Evolutionary conservation across 768 basidiomycete species (phyloP).

Genomic region (Suillus alpinus): DNA sequence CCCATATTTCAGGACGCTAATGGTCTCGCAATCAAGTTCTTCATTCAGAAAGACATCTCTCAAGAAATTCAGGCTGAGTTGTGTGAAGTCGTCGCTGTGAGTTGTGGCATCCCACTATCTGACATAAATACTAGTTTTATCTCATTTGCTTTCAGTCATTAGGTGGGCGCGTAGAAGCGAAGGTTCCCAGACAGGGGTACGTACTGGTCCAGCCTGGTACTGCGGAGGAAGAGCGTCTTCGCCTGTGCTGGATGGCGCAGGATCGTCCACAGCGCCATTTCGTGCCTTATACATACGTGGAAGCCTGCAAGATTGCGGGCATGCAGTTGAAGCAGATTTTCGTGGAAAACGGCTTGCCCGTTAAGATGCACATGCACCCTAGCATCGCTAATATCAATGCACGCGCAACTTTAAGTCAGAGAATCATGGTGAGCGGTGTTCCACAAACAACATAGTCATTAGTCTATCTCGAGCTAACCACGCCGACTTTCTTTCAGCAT

Average conservation of each 20-base stretch:
- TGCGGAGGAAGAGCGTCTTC: slow-evolving; percentile 70
- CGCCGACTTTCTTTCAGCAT: slow-evolving; percentile 43
- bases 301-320: slow-evolving; percentile 80
- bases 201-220: slow-evolving; percentile 69
- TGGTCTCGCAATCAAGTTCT: slow-evolving; percentile 75
- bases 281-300: slow-evolving; percentile 79
- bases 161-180: slow-evolving; percentile 74
- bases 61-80: slow-evolving; percentile 68
- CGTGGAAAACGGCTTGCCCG: slow-evolving; percentile 57
- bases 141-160: slow-evolving; percentile 45
- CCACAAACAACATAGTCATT: slow-evolving; percentile 9
- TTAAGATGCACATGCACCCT: slow-evolving; percentile 76
- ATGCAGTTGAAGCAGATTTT: slow-evolving; percentile 77
- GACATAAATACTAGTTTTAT: slow-evolving; percentile 2
- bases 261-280: slow-evolving; percentile 77
- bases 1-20: slow-evolving; percentile 71
- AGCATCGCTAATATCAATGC: slow-evolving; percentile 80
- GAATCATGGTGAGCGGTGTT: slow-evolving; percentile 57
- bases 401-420: slow-evolving; percentile 58
- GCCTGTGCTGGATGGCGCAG: slow-evolving; percentile 64
- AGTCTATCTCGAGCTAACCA: not conserved
- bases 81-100: slow-evolving; percentile 70
- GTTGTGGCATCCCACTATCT: slow-evolving; percentile 6
- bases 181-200: slow-evolving; percentile 76
- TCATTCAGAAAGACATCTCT: slow-evolving; percentile 76